Conservation (phyloP, 768 basidiomycete genomes). For the Boletus vinaceobasis region DNA sequence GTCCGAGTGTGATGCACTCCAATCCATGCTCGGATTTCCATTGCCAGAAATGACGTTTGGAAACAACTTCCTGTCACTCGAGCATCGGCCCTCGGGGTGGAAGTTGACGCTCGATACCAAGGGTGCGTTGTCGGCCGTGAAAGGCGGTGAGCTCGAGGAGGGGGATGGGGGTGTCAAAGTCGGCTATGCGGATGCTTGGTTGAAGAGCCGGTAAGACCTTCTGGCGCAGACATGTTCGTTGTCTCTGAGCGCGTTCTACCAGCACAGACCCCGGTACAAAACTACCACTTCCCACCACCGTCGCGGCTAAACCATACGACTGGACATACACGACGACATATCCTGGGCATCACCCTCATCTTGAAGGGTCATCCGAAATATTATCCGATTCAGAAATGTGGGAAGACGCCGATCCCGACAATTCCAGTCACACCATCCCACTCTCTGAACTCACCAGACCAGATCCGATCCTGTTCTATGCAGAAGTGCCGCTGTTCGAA, state of each 20-base stretch:
- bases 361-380: constrained; percentile 13
- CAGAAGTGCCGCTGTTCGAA: constrained; percentile 91
- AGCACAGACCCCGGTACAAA: constrained; percentile 68
- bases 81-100: constrained; percentile 64
- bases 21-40: constrained; percentile 65
- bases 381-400: constrained; percentile 36
- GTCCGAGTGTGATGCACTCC: constrained; percentile 65
- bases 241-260: constrained; percentile 27
- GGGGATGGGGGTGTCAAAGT: constrained; percentile 95
- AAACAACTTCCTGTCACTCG: constrained; percentile 67
- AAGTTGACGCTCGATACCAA: constrained; percentile 62
- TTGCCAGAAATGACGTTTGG: constrained; percentile 98
- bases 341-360: constrained; percentile 49
- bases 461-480: constrained; percentile 98
- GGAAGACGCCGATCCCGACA: constrained; percentile 53
- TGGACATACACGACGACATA: constrained; percentile 98
- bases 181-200: constrained; percentile 92
- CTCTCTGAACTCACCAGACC: constrained; percentile 80
- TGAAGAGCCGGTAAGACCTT: constrained; percentile 67
- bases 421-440: constrained; percentile 68
- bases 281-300: constrained; percentile 66
- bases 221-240: not conserved
- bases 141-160: constrained; percentile 65
- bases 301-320: constrained; percentile 84
- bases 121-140: constrained; percentile 69